These are phyloP conservation scores for Lentinula lateritia DNA, from an alignment of 768 basidiomycete species.

Conservation along the genomic window DNA sequence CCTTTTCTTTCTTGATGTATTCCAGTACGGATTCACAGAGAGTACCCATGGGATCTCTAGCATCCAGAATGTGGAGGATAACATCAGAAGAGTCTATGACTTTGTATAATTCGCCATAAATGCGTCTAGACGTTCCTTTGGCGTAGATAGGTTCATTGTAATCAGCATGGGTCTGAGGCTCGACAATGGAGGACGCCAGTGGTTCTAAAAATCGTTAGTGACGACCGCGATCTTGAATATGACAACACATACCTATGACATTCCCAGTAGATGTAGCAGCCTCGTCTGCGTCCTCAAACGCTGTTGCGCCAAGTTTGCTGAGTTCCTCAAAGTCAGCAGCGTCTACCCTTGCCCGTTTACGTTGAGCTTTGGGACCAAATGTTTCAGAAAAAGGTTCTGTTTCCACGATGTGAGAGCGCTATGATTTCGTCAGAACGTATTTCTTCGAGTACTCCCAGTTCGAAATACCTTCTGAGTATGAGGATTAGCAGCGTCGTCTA, in stretches of 20 bases:
- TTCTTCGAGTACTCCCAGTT: background rate
- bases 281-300: constrained; percentile 42
- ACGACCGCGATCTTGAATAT: background rate
- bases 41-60: constrained; percentile 92
- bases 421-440: constrained; percentile 8
- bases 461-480: constrained; percentile 63
- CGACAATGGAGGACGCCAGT: constrained; percentile 41
- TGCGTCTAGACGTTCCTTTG: constrained; percentile 92
- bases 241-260: constrained; percentile 36
- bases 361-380: constrained; percentile 93
- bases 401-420: constrained; percentile 92
- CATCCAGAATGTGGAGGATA: constrained; percentile 91
- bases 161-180: constrained; percentile 66
- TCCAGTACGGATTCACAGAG: constrained; percentile 92
- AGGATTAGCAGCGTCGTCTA: constrained; percentile 86
- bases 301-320: constrained; percentile 53
- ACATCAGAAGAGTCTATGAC: constrained; percentile 99
- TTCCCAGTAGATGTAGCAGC: constrained; percentile 29
- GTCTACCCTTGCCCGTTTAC: constrained; percentile 83
- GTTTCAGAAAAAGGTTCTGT: constrained; percentile 94
- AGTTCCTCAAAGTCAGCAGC: constrained; percentile 94
- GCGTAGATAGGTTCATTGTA: constrained; percentile 87
- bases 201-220: constrained; percentile 30
- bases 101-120: constrained; percentile 98
- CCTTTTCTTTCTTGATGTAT: constrained; percentile 91